Conservation (phyloP, 129 eudicot species). For the Flaveria trinervia region DNA sequence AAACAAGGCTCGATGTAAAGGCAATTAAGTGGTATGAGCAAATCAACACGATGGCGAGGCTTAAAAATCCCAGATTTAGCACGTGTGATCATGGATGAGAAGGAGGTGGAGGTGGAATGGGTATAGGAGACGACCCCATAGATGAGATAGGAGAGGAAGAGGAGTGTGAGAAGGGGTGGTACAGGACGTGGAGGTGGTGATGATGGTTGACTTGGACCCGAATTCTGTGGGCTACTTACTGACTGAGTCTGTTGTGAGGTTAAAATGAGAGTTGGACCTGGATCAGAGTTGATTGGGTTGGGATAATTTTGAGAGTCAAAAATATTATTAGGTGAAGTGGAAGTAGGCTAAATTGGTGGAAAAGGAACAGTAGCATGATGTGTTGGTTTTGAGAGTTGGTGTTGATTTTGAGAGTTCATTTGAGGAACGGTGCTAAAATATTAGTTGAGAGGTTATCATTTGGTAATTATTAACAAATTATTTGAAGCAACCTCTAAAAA, state of each 20-base stretch:
- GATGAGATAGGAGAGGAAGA: neutral
- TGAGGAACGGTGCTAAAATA: neutral
- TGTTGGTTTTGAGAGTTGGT: too few species aligned
- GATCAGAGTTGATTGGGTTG: too few species aligned
- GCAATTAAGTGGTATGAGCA: neutral
- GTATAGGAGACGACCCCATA: neutral
- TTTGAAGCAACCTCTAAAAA: too few species aligned
- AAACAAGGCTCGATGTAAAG: neutral
- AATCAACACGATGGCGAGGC: neutral
- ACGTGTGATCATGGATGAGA: neutral
- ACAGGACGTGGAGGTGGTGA: neutral
- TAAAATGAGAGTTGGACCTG: too few species aligned
- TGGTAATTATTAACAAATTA: neutral
- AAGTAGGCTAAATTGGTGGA: too few species aligned
- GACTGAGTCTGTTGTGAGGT: too few species aligned
- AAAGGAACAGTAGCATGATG: too few species aligned
- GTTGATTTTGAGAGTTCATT: too few species aligned
- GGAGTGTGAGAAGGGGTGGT: neutral
- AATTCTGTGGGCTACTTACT: too few species aligned
- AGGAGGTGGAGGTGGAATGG: neutral
- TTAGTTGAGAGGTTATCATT: neutral
- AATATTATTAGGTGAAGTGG: too few species aligned
- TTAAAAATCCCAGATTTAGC: neutral
- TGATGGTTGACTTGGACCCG: too few species aligned
- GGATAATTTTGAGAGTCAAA: too few species aligned